phyloP scores from a whole-genome alignment of 768 basidiomycete genomes.

The Ramaria sp. region DNA sequence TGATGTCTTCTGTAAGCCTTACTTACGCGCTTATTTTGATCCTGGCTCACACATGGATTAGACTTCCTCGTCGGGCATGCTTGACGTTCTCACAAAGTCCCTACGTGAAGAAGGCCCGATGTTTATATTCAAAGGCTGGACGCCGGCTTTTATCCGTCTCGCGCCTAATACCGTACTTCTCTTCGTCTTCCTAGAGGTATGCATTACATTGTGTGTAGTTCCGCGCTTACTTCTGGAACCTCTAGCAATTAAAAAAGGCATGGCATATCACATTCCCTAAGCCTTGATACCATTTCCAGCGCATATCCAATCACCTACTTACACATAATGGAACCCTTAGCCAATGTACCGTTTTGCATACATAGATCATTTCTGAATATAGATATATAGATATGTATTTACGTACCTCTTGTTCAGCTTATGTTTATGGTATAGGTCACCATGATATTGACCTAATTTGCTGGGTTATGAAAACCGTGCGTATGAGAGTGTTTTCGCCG shows the following conservation, averaged over 20 bases:
- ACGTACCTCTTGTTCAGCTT: background rate
- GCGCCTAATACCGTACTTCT: slow-evolving; percentile 78
- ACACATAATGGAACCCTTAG: background rate
- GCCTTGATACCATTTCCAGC: background rate
- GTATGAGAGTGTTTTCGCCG: too few relatives aligned
- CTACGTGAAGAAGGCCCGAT: slow-evolving; percentile 61
- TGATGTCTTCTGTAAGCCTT: slow-evolving; percentile 60
- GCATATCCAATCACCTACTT: background rate
- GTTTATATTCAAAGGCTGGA: slow-evolving; percentile 86
- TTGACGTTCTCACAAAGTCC: slow-evolving; percentile 46
- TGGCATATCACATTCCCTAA: slow-evolving; percentile 28
- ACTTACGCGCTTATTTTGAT: slow-evolving; percentile 6
- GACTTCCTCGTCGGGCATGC: slow-evolving; percentile 38
- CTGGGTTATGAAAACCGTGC: too few relatives aligned
- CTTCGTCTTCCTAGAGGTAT: slow-evolving; percentile 77
- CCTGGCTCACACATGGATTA: slow-evolving; percentile 16
- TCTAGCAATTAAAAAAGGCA: slow-evolving; percentile 59
- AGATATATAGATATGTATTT: too few relatives aligned
- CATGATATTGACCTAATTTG: too few relatives aligned
- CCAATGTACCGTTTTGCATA: background rate
- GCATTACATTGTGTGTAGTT: slow-evolving; percentile 9
- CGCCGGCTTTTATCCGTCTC: slow-evolving; percentile 74
- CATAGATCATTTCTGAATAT: too few relatives aligned
- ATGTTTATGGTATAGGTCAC: too few relatives aligned
- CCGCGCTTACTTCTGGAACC: background rate